Conservation (phyloP, 306 rosid genomes). For the Prunus mira region DNA sequence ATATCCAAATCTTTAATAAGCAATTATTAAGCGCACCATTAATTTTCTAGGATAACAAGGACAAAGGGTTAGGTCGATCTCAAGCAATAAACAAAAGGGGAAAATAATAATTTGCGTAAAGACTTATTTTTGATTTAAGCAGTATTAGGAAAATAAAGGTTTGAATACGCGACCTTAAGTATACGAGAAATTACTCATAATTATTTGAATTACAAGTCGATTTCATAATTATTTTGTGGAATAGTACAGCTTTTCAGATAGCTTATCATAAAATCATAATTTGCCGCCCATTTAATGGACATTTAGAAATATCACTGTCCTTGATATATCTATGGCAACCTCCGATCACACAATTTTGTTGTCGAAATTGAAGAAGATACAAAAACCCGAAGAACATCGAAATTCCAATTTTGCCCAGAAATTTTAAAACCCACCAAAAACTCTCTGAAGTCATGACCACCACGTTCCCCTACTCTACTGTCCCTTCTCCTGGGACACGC, state of each 20-base stretch:
- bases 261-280: not conserved
- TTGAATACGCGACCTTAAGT: no score
- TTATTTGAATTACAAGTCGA: no score
- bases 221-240: not conserved
- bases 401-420: conserved; percentile 16
- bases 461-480: not conserved
- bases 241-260: not conserved
- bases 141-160: accelerated
- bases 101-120: not conserved
- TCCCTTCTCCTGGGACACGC: no score
- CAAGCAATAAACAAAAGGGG: not conserved
- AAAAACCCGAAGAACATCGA: not conserved
- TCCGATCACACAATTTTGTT: conserved; percentile 10
- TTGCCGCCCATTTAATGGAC: not conserved
- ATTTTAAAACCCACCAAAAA: not conserved
- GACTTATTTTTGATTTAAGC: no score
- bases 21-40: not conserved
- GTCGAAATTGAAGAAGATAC: not conserved
- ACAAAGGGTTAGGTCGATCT: conserved; percentile 4
- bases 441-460: not conserved
- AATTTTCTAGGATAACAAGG: not conserved
- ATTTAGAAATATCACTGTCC: conserved; percentile 14
- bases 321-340: not conserved
- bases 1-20: no score
- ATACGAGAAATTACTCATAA: no score